These are phyloP conservation scores for Prinsepia uniflora DNA, from an alignment of 306 rosid species.

Conservation along the genomic window DNA sequence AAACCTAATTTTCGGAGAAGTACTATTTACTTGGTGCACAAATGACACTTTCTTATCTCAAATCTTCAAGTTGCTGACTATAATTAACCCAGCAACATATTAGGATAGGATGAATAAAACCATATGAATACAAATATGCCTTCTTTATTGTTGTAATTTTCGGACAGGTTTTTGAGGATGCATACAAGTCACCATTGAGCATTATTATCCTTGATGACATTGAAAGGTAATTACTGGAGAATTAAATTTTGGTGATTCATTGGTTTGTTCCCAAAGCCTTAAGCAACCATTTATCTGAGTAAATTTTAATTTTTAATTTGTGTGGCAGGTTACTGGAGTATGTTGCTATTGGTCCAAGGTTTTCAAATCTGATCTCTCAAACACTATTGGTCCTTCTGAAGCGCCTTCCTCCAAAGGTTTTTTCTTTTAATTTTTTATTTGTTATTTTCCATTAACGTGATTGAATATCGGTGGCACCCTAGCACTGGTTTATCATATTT, in stretches of 20 bases:
- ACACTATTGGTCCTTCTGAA: constrained; percentile 81
- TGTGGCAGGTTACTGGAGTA: constrained; percentile 77
- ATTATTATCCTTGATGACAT: constrained; percentile 91
- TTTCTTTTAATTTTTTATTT: too few relatives aligned
- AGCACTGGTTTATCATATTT: neutral
- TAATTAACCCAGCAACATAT: neutral
- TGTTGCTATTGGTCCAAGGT: constrained; percentile 89
- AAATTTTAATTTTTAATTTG: neutral
- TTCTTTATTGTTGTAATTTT: constrained; percentile 11
- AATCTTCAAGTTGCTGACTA: neutral
- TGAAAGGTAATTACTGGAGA: constrained; percentile 59
- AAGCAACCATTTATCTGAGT: neutral
- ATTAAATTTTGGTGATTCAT: neutral
- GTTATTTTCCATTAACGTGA: neutral
- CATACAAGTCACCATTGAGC: constrained; percentile 95
- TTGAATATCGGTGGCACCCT: constrained; percentile 1
- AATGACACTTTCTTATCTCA: constrained; percentile 22
- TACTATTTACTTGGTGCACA: constrained; percentile 7
- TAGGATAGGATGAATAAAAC: constrained; percentile 13
- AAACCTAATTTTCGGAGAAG: constrained; percentile 9
- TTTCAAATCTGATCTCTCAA: constrained; percentile 83
- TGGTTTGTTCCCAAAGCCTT: neutral
- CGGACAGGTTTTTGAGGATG: constrained; percentile 91
- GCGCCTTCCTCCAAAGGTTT: constrained; percentile 93
- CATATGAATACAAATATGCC: neutral